These are phyloP conservation scores for Gorgonomyces haynaldii DNA, from an alignment of 192 early-diverging fungal genomes.

Conservation along the genomic window DNA sequence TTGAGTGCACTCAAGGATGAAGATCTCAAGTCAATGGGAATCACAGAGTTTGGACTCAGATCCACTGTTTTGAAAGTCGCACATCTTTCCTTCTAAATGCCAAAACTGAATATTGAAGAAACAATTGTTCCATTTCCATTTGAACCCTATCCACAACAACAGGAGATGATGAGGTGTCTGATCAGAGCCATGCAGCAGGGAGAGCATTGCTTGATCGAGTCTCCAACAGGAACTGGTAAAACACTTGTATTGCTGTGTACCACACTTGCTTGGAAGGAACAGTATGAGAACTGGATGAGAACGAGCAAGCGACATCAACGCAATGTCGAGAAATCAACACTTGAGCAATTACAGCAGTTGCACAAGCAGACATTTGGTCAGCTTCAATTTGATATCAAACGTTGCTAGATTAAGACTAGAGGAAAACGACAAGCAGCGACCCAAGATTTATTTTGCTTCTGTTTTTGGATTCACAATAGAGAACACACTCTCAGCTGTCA, in stretches of 20 bases:
- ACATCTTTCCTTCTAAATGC: too few relatives aligned
- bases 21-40: not conserved
- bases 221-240: constrained; percentile 59
- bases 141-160: constrained; percentile 5
- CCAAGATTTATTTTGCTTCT: constrained; percentile 23
- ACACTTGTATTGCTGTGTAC: constrained; percentile 62
- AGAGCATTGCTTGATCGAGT: constrained; percentile 57
- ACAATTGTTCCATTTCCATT: constrained; percentile 1
- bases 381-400: not conserved
- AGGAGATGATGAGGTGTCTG: not conserved
- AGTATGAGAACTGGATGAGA: constrained; percentile 17
- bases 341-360: not conserved
- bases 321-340: not conserved
- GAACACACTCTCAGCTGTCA: constrained; percentile 49
- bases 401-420: too few relatives aligned
- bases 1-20: not conserved
- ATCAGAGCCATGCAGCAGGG: constrained; percentile 2
- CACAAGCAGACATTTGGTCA: not conserved
- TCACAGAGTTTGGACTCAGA: too few relatives aligned
- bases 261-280: constrained; percentile 52
- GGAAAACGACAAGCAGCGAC: not conserved
- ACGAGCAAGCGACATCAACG: not conserved
- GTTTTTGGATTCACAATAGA: constrained; percentile 7
- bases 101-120: constrained; percentile 1
- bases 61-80: too few relatives aligned